Conservation (phyloP, 805 yeast species). For the Schizosaccharomyces cryophilus region DNA sequence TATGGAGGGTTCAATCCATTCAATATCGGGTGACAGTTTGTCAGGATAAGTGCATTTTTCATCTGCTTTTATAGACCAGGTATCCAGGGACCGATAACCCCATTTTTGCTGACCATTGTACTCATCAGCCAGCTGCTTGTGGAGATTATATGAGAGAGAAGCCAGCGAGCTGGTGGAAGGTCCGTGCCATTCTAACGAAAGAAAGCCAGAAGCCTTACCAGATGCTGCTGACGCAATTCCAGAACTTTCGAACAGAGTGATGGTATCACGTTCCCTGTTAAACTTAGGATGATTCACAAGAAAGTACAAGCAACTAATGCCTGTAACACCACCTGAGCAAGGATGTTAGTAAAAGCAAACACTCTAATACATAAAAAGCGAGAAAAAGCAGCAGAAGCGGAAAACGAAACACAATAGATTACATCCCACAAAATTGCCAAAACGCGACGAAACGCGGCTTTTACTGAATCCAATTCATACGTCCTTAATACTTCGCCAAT, state of each 20-base stretch:
- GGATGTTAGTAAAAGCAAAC: no score
- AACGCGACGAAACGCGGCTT: no score
- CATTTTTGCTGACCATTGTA: slow-evolving; percentile 68
- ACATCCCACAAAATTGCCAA: no score
- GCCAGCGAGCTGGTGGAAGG: slow-evolving; percentile 92
- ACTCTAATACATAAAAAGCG: not conserved
- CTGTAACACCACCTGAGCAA: slow-evolving; percentile 14
- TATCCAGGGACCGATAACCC: slow-evolving; percentile 79
- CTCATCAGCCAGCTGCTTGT: slow-evolving; percentile 54
- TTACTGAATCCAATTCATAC: no score
- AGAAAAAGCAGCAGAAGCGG: not conserved
- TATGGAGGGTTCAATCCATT: slow-evolving; percentile 47
- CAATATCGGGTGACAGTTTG: slow-evolving; percentile 34
- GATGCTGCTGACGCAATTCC: slow-evolving; percentile 93
- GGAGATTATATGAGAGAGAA: slow-evolving; percentile 64
- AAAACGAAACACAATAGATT: not conserved
- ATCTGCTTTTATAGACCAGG: slow-evolving; percentile 13
- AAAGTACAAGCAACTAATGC: slow-evolving; percentile 83
- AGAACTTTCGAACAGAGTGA: slow-evolving; percentile 66
- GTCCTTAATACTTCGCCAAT: no score
- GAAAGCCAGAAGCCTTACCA: slow-evolving; percentile 89
- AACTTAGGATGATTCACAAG: slow-evolving; percentile 62
- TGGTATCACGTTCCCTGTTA: slow-evolving; percentile 46
- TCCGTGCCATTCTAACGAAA: slow-evolving; percentile 48
- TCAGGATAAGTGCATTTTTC: not conserved